Percentiles rank a stretch among this genome's conserved stretches.
These are phyloP conservation scores for Neopestalotiopsis sp. DNA, from an alignment of 2,329 filamentous ascomycete species.

Conservation along the genomic window DNA sequence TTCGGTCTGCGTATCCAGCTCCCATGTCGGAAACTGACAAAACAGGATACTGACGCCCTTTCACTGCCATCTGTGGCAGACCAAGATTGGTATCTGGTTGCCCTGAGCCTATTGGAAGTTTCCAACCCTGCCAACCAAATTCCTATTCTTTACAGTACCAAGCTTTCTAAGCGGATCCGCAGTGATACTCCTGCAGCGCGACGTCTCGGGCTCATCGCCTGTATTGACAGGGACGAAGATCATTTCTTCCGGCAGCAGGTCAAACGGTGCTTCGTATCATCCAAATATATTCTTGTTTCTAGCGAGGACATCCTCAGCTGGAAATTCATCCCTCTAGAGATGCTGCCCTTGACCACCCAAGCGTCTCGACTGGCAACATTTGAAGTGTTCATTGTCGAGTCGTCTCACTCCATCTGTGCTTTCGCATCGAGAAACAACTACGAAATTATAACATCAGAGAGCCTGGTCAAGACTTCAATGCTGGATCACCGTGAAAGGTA, in stretches of 20 bases:
- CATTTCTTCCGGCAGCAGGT: constrained; percentile 2
- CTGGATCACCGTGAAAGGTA: not conserved
- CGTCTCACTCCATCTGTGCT: not conserved
- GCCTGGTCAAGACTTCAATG: not conserved
- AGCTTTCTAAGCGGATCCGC: not conserved
- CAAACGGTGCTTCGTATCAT: not conserved
- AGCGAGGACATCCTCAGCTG: not conserved
- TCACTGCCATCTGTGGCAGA: not conserved
- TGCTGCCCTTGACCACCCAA: not conserved
- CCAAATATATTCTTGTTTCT: not conserved
- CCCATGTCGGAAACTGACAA: not conserved
- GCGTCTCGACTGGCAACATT: not conserved
- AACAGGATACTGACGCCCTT: not conserved
- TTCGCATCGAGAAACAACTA: not conserved
- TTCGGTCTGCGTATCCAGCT: not conserved
- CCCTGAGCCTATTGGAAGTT: not conserved
- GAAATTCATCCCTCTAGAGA: not conserved
- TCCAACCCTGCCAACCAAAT: not conserved
- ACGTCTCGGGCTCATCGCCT: not conserved
- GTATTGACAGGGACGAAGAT: not conserved
- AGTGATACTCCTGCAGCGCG: not conserved
- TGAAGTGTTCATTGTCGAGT: not conserved
- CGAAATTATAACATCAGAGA: not conserved
- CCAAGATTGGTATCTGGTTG: not conserved
- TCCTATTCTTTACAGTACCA: not conserved